Evolutionary conservation across 257 asterid species (phyloP), one percentile per base, ranked within the genome.

Genomic region (Lycium ferocissimum): DNA sequence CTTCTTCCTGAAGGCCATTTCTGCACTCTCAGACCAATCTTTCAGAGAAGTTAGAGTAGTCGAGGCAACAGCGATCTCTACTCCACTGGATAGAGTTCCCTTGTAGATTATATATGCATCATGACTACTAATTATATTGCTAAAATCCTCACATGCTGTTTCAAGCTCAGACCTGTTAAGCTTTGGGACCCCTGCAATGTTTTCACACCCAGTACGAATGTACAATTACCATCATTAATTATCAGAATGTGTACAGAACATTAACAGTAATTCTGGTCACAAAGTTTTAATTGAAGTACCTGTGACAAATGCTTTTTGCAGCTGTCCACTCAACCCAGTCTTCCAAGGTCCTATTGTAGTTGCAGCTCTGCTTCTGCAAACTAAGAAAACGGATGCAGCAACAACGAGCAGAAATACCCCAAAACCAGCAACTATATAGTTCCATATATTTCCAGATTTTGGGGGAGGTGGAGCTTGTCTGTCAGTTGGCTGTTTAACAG

Each of bases 81-180:
- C 98, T 61, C 99, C 99, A 81, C 94, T 95, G 5, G 98, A 94
- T 13, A 97, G 90, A 73, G 98, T 97, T 88, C 99, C 99, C 88
- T 97, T 97, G 85, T 95, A 97, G 57, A 97, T 76, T 2, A 91
- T 95, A 22, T 91, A 87, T 58, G 90, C 89, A 45, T 95, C 95
- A 37, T 73, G 65, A 5, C 85, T 83, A 12, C 37, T 38, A 4
- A 95, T 88, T 82, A 95, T 95, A 86, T 97, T 97, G 92, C 99
- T 95, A 93, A 94, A 95, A 86, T 97, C 98, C 88, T 97, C 99
- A 22, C 99, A 95, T 5, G 99, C 96, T 56, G 93, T 91, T 87
- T 94, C 99, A 15, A 97, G 92, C 88, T 97, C 99, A 1, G 67
- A 71, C 87, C 98, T 89, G 84, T 95, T 95, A 82, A 97, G 88